Conservation (phyloP, 1,284 basidiomycete species). For the Ustilago trichophora region DNA sequence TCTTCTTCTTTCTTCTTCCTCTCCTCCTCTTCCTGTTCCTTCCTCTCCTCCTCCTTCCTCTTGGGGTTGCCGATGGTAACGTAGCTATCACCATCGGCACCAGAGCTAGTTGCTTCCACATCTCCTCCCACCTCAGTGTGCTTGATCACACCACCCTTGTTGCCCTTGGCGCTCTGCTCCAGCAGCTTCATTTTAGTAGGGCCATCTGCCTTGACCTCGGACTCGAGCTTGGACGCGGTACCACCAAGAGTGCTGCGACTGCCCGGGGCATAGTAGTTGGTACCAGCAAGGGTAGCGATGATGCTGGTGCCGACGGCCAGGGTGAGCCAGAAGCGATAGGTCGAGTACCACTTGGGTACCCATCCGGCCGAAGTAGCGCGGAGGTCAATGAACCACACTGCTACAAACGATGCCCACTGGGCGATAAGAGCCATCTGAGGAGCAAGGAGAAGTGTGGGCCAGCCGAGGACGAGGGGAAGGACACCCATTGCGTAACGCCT, state of each 20-base stretch:
- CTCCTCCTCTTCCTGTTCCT: constrained; percentile 40
- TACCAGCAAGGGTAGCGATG: constrained; percentile 63
- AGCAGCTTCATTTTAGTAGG: constrained; percentile 48
- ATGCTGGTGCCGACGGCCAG: constrained; percentile 87
- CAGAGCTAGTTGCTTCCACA: constrained; percentile 47
- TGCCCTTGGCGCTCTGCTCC: constrained; percentile 47
- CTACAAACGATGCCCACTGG: constrained; percentile 64
- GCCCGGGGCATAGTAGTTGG: constrained; percentile 53
- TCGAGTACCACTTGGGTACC: constrained; percentile 74
- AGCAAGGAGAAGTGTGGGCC: constrained; percentile 83
- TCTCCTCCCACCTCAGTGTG: constrained; percentile 48
- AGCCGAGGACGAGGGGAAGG: constrained; percentile 83
- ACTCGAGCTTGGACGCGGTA: constrained; percentile 37
- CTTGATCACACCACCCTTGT: constrained; percentile 52
- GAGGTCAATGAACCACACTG: constrained; percentile 55
- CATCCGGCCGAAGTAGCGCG: constrained; percentile 53
- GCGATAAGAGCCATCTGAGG: constrained; percentile 73
- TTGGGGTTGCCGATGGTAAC: constrained; percentile 53
- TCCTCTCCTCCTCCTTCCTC: constrained; percentile 47
- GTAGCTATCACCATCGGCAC: constrained; percentile 50
- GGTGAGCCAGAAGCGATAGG: constrained; percentile 95
- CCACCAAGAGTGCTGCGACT: constrained; percentile 37
- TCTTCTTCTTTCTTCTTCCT: constrained; percentile 42
- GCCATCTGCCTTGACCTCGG: constrained; percentile 45
- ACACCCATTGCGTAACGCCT: constrained; percentile 80